Evolutionary conservation across 331 rosid species (phyloP).

Genomic region (Dryas integrifolia): DNA sequence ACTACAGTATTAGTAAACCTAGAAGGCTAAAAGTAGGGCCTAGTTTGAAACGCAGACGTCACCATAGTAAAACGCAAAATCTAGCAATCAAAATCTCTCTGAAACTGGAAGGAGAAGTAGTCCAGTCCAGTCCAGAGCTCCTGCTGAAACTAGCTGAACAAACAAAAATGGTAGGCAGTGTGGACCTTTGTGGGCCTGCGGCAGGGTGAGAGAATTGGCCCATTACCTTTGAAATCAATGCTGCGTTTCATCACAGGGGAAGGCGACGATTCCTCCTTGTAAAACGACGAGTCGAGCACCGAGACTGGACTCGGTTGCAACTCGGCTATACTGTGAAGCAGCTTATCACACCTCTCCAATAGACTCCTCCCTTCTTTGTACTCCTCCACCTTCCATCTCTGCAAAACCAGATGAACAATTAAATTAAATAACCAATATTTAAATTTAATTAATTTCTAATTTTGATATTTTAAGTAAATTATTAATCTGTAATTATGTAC

Average conservation of each 20-base stretch:
- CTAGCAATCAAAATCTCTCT: constrained; percentile 24
- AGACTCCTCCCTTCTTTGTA: constrained; percentile 62
- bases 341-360: constrained; percentile 79
- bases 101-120: constrained; percentile 8
- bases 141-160: too few species aligned
- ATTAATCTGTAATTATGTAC: constrained; percentile 25
- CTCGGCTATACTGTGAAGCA: constrained; percentile 81
- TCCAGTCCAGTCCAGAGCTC: not conserved
- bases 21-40: constrained; percentile 26
- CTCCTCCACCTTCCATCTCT: constrained; percentile 66
- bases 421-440: not conserved
- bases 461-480: not conserved
- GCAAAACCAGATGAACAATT: not conserved
- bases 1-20: constrained; percentile 5
- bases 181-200: too few species aligned
- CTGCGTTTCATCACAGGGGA: constrained; percentile 83
- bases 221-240: constrained; percentile 77
- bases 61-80: constrained; percentile 28
- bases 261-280: constrained; percentile 88
- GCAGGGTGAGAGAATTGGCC: not conserved
- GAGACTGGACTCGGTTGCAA: constrained; percentile 95
- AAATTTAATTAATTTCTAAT: not conserved
- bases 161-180: not conserved
- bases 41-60: constrained; percentile 38
- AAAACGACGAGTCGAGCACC: constrained; percentile 81